Conservation (phyloP, 169 alveolate species). For the Plasmodium yoelii region DNA sequence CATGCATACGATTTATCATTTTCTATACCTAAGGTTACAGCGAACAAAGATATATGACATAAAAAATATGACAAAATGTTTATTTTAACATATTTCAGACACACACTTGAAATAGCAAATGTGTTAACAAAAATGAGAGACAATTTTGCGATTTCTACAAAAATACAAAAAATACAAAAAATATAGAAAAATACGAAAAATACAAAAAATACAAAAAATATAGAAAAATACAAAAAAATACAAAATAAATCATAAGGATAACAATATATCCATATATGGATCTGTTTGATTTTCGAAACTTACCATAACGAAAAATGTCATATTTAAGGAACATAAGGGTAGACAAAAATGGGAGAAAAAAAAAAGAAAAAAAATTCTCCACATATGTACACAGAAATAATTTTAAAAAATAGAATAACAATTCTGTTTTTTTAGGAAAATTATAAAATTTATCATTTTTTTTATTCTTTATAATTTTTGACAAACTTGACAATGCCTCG, state of each 20-base stretch:
- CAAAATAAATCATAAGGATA: no score
- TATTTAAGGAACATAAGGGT: constrained; percentile 18
- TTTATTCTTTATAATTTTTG: background rate
- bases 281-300: background rate
- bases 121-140: constrained; percentile 24
- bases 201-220: no score
- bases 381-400: constrained; percentile 6
- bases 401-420: background rate
- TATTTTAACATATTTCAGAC: constrained; percentile 21
- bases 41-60: constrained; percentile 5
- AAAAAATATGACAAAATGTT: constrained; percentile 2
- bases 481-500: background rate
- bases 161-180: background rate
- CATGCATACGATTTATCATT: background rate
- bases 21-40: constrained; percentile 9
- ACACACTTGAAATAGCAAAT: constrained; percentile 34
- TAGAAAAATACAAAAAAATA: background rate
- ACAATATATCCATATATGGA: background rate
- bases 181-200: background rate
- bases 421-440: no score
- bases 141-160: constrained; percentile 39
- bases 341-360: constrained; percentile 34
- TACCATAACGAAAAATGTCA: constrained; percentile 6
- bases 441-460: background rate
- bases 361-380: constrained; percentile 7